Conservation (phyloP, 345 rosid genomes). For the Ceriops zippeliana region DNA sequence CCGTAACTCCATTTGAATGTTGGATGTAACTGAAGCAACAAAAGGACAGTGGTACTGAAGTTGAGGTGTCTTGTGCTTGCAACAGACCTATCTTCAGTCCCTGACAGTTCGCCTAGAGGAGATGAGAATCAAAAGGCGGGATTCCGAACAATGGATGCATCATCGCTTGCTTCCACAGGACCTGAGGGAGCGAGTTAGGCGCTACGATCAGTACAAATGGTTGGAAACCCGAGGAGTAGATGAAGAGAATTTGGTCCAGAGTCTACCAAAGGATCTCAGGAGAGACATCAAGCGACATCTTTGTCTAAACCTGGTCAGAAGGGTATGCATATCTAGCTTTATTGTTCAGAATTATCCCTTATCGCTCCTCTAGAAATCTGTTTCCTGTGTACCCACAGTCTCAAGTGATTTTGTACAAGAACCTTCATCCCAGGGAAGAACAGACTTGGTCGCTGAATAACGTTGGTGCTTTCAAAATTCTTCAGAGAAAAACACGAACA, state of each 20-base stretch:
- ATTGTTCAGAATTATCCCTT: background rate
- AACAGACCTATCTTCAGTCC: constrained; percentile 81
- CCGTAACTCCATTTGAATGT: background rate
- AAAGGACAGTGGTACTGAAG: background rate
- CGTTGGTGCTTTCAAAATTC: background rate
- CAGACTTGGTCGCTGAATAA: background rate
- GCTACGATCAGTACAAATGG: constrained; percentile 77
- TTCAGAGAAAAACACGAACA: too few species aligned
- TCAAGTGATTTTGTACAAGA: too few species aligned
- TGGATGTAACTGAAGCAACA: background rate
- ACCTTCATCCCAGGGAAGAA: too few species aligned
- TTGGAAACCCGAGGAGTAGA: constrained; percentile 73
- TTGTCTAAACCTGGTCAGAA: constrained; percentile 72
- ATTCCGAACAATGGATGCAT: constrained; percentile 94
- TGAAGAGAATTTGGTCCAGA: constrained; percentile 66
- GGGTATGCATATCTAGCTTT: constrained; percentile 44
- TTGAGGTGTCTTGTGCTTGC: constrained; percentile 18
- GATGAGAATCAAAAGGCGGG: constrained; percentile 91
- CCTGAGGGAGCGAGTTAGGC: constrained; percentile 60
- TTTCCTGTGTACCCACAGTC: background rate
- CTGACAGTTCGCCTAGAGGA: constrained; percentile 78
- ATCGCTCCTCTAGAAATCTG: background rate
- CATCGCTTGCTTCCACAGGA: constrained; percentile 80
- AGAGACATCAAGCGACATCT: constrained; percentile 89
- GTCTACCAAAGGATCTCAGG: constrained; percentile 79